Percentiles rank a stretch among this genome's conserved stretches.
Evolutionary conservation across 345 rosid genomes (phyloP).

Genomic region (Atalantia buxifolia): DNA sequence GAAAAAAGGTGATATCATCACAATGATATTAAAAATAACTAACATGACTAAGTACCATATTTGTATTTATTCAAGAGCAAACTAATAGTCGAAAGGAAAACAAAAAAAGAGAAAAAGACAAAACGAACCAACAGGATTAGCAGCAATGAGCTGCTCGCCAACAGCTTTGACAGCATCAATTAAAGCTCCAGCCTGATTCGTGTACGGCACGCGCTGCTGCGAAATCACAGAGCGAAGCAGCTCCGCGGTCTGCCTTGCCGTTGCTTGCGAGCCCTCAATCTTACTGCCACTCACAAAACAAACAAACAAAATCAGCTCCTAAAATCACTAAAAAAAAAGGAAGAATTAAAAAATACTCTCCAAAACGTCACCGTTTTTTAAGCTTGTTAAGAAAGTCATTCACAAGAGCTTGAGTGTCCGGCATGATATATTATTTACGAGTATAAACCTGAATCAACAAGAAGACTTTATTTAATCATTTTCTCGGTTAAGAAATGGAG

Average conservation of each 20-base stretch:
- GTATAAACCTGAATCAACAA: constrained; percentile 27
- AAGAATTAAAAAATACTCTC: neutral
- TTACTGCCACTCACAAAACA: constrained; percentile 42
- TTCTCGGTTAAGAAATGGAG: neutral
- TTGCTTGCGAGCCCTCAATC: constrained; percentile 96
- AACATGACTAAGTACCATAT: neutral
- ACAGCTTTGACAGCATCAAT: constrained; percentile 77
- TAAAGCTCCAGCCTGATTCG: constrained; percentile 79
- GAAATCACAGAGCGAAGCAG: constrained; percentile 88
- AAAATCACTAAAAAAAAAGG: neutral
- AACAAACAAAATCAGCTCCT: neutral
- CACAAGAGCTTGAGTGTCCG: constrained; percentile 76
- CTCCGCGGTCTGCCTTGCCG: constrained; percentile 80
- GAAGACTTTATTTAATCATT: neutral
- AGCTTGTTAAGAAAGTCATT: constrained; percentile 80
- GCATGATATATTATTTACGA: constrained; percentile 45
- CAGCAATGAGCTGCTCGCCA: constrained; percentile 79
- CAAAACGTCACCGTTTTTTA: constrained; percentile 59
- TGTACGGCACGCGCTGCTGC: constrained; percentile 75
- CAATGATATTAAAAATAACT: neutral
- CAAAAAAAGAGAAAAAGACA: neutral
- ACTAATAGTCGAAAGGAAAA: neutral
- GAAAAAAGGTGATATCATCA: neutral
- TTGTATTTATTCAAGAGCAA: neutral
- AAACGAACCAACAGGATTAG: constrained; percentile 83